These are phyloP conservation scores for Globisporangium rhizosaccharum DNA, from an alignment of 352 stramenopile species.

Conservation along the genomic window DNA sequence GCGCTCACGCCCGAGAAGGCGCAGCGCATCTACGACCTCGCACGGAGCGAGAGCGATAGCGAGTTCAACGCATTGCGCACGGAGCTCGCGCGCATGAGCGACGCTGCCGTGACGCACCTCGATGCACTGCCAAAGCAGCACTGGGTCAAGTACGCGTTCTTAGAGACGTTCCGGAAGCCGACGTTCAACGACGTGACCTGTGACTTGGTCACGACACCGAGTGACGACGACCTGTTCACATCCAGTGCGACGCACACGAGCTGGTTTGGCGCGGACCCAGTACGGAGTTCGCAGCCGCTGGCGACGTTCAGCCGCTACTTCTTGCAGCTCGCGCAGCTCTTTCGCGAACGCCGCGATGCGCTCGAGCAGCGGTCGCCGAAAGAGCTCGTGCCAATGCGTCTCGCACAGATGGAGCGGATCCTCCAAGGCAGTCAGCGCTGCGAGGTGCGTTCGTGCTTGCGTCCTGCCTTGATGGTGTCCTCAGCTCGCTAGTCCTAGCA, in stretches of 20 bases:
- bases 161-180: conserved; percentile 53
- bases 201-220: conserved; percentile 42
- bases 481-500: not conserved
- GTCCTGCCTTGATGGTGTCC: not conserved
- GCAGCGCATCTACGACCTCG: conserved; percentile 61
- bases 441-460: conserved; percentile 38
- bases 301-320: conserved; percentile 66
- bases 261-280: conserved; percentile 60
- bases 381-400: conserved; percentile 58
- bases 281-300: conserved; percentile 61
- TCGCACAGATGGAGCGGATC: conserved; percentile 61
- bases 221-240: conserved; percentile 39
- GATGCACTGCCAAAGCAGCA: conserved; percentile 48
- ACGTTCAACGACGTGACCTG: conserved; percentile 74
- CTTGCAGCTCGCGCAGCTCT: conserved; percentile 67
- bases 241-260: conserved; percentile 27
- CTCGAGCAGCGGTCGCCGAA: conserved; percentile 46
- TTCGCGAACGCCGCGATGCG: conserved; percentile 50
- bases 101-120: conserved; percentile 44
- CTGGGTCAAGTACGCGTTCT: conserved; percentile 79
- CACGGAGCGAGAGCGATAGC: conserved; percentile 60
- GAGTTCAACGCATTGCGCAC: conserved; percentile 61
- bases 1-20: conserved; percentile 59
- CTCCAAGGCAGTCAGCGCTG: conserved; percentile 71
- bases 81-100: conserved; percentile 45